Conservation (phyloP, 2,329 filamentous ascomycete species). For the Colletotrichum eleusines region DNA sequence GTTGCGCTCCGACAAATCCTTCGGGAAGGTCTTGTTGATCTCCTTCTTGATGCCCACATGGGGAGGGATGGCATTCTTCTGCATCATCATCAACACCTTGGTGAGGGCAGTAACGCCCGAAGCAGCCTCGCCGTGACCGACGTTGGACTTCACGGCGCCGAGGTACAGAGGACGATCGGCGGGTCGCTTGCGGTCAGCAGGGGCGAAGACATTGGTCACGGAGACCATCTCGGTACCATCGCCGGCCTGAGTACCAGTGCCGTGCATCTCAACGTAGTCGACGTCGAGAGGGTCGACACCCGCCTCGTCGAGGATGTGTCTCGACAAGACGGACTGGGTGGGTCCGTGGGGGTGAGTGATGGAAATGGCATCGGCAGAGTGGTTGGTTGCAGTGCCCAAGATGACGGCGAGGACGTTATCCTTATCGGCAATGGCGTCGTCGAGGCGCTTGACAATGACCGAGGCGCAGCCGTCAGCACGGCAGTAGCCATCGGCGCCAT, state of each 20-base stretch:
- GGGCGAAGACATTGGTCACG: slow-evolving; percentile 69
- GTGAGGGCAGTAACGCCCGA: slow-evolving; percentile 72
- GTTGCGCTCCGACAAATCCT: slow-evolving; percentile 67
- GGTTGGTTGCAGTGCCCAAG: slow-evolving; percentile 80
- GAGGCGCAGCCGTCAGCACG: slow-evolving; percentile 81
- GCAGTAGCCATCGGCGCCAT: slow-evolving; percentile 85
- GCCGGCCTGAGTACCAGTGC: slow-evolving; percentile 87
- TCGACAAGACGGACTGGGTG: slow-evolving; percentile 79
- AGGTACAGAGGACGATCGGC: slow-evolving; percentile 68
- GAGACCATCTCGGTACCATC: slow-evolving; percentile 87
- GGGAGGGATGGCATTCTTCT: slow-evolving; percentile 72
- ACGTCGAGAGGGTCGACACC: slow-evolving; percentile 82
- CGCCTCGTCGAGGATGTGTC: slow-evolving; percentile 76
- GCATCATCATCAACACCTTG: slow-evolving; percentile 75
- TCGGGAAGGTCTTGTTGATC: slow-evolving; percentile 71
- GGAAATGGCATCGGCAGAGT: slow-evolving; percentile 83
- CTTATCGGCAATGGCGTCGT: slow-evolving; percentile 81
- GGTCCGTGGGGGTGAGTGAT: slow-evolving; percentile 87
- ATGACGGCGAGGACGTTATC: slow-evolving; percentile 85
- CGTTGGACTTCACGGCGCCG: slow-evolving; percentile 73
- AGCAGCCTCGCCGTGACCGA: slow-evolving; percentile 73
- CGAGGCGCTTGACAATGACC: slow-evolving; percentile 82
- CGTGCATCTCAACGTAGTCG: slow-evolving; percentile 90
- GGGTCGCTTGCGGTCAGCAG: slow-evolving; percentile 59
- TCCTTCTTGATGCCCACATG: slow-evolving; percentile 75